Conservation (phyloP, 352 stramenopile species). For the Phytophthora meadii region DNA sequence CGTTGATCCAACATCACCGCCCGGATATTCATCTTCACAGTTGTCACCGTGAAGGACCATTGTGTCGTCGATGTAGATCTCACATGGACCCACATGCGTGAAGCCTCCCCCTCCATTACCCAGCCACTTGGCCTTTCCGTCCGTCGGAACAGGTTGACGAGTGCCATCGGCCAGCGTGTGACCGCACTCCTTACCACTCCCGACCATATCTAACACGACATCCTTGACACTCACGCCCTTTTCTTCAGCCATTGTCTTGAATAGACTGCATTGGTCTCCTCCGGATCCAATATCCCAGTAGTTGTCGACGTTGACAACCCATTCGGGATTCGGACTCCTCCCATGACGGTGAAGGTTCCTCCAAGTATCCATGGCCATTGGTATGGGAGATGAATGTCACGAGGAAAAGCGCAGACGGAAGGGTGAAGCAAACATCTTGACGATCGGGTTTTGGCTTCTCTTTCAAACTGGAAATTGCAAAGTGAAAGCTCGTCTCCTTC, state of each 20-base stretch:
- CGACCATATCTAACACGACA: conserved; percentile 35
- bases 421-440: conserved; percentile 12
- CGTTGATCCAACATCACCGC: conserved; percentile 22
- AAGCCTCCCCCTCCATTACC: conserved; percentile 41
- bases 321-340: conserved; percentile 7
- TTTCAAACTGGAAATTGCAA: conserved; percentile 5
- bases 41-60: conserved; percentile 42
- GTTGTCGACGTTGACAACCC: conserved; percentile 16
- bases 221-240: conserved; percentile 32
- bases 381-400: background rate
- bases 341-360: conserved; percentile 25
- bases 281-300: conserved; percentile 35
- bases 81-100: conserved; percentile 41
- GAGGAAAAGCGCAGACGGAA: conserved; percentile 10
- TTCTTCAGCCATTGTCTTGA: conserved; percentile 28
- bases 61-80: conserved; percentile 53
- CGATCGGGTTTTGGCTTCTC: background rate
- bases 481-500: background rate
- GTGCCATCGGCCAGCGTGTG: conserved; percentile 27
- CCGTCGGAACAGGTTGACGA: conserved; percentile 32
- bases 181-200: conserved; percentile 26
- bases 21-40: conserved; percentile 43
- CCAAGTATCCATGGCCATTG: conserved; percentile 26
- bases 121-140: conserved; percentile 32
- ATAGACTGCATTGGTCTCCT: conserved; percentile 28